Evolutionary conservation across 2,329 filamentous ascomycete species (phyloP), one percentile per base, ranked within the genome.

Genomic region (Domatiomyces catenatus): DNA sequence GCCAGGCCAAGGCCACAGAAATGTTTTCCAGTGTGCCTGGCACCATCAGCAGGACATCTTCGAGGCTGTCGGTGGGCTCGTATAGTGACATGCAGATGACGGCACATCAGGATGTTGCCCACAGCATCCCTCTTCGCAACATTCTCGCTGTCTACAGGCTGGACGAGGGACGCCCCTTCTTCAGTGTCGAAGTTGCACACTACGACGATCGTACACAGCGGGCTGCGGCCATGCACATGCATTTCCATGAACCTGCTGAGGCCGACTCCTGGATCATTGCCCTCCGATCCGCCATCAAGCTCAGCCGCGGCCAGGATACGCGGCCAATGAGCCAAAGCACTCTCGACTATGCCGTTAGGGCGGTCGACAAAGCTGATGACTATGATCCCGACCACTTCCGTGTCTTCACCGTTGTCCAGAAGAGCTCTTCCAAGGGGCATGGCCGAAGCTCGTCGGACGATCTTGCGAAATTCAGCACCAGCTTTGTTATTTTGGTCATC

Each of bases 341-440:
- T 17, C 69, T 83, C 10, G 76, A 81, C 56, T 77, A 81, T 60
- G 74, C 80, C 42, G 76, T 77, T 18, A 70, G 77, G 42, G 72
- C 77, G 49, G 68, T 85, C 19, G 81, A 84, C 60, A 71, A 76
- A 51, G 79, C 83, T 55, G 71, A 76, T 50, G 82, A 86, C 62
- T 86, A 85, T 61, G 79, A 84, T 56, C 77, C 80, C 28, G 69
- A 74, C 26, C 76, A 78, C 54, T 84, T 84, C 63, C 75, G 76
- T 54, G 76, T 85, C 58, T 85, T 81, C 67, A 78, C 80, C 54
- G 80, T 83, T 7, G 78, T 84, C 22, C 76, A 81, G 60, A 81
- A 81, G 64, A 69, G 71, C 17, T 67, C 69, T 28, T 18, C 20
- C 20, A 39, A 39, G 15, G 32, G 10, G 15, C 32, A 39, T 39